Base-by-base conservation (phyloP, 768 basidiomycete genomes). In the Boletus subcaerulescens region DNA sequence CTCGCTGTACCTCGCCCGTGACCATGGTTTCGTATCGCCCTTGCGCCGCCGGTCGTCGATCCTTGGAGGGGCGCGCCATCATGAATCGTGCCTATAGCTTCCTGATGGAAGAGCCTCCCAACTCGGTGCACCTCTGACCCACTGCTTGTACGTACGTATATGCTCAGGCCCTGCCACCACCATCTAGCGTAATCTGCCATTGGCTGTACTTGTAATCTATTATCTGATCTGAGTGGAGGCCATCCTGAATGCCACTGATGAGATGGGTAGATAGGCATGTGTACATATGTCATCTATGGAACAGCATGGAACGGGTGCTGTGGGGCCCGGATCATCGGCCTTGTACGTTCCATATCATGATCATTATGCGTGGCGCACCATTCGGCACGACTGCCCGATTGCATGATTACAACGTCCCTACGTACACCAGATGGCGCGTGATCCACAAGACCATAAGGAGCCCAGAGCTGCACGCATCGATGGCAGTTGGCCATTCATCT, bases 121-220 rank as follows among this genome's bases (percentile, higher is more conserved):
- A 49, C 44, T 44, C 20, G 31, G 60, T 52, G 4, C 14, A 43
- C 31, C 55, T 60, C 52, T 41, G 48, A n/a, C 13, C 18, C 4
- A 4, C 33, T 59, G 22, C 54, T 42, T n/a, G n/a, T n/a, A n/a
- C n/a, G 3, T 39, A 14, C 6, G 8, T 1, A 6, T 4, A 2
- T 15, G 24, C 29, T 41, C 29, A 45, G 44, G 12, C 12, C 14
- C 17, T n/a, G 24, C 48, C 13, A 8, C 29, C 9, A 3, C 2
- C 2, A 3, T 29, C 8, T 29, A 29, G 9, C n/a, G 5, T 36
- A 5, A 29, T 22, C 17, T 38, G 33, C 26, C 15, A 29, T 29
- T 29, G 29, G 26, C 26, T 26, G 8, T 29, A 29, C 8, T 29
- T 29, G 29, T 29, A 29, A 29, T 29, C 29, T 9, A 29, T 29